A percentile compares a stretch with the other conserved stretches of the same genome.
phyloP scores from a whole-genome alignment of 108 stramenopile species.

The Cyclotella distinguenda region DNA sequence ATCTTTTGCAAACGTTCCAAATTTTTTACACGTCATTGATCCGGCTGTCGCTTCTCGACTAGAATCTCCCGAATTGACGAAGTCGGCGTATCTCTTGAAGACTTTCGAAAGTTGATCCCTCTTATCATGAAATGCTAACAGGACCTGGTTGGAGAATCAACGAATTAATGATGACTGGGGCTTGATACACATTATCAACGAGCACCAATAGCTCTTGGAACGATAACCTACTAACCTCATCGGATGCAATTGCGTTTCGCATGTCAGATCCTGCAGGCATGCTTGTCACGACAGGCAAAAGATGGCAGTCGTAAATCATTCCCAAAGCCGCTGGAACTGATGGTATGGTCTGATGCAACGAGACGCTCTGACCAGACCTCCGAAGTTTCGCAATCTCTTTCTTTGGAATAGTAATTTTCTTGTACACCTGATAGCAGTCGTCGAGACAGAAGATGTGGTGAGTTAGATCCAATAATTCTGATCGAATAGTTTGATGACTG shows the following conservation, averaged over 20 bases:
- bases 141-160: too few relatives aligned
- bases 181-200: too few relatives aligned
- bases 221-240: slow-evolving; percentile 2
- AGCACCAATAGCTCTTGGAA: neutral
- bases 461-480: neutral
- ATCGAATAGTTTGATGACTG: neutral
- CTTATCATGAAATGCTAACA: slow-evolving; percentile 20
- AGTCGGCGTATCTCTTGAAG: slow-evolving; percentile 1
- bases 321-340: slow-evolving; percentile 20
- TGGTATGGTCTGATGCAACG: slow-evolving; percentile 8
- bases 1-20: slow-evolving; percentile 3
- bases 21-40: slow-evolving; percentile 5
- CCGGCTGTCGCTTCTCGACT: neutral
- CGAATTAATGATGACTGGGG: too few relatives aligned
- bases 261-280: slow-evolving; percentile 16
- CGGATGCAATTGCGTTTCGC: slow-evolving; percentile 15
- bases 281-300: slow-evolving; percentile 9
- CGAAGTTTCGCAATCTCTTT: slow-evolving; percentile 20
- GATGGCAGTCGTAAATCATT: slow-evolving; percentile 4
- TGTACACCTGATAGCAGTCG: slow-evolving; percentile 5
- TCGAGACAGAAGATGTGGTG: neutral
- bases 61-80: neutral
- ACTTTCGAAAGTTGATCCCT: neutral
- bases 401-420: slow-evolving; percentile 6
- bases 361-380: neutral